A percentile compares a stretch with the other conserved stretches of the same genome.
Evolutionary conservation across 345 rosid species (phyloP).

Genomic region (Sapria himalayana): DNA sequence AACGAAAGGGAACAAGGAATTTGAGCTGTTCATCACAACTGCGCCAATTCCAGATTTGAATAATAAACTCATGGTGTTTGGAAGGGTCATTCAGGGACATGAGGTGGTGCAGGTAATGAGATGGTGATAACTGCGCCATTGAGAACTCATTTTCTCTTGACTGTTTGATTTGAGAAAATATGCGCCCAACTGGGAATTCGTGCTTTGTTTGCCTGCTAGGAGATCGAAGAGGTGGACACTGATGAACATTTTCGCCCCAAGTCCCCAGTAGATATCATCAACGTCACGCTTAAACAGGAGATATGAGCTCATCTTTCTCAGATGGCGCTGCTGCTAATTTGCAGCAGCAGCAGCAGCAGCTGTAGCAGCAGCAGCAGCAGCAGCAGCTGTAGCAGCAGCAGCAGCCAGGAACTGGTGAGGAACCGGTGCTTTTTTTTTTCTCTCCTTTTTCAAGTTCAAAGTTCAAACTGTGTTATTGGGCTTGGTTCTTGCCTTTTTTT

Average conservation of each 20-base stretch:
- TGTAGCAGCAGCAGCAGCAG: too few relatives aligned
- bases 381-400: too few relatives aligned
- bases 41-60: slow-evolving; percentile 71
- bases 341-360: too few relatives aligned
- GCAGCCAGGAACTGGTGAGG: too few relatives aligned
- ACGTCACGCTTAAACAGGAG: slow-evolving; percentile 33
- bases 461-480: too few relatives aligned
- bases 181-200: background rate
- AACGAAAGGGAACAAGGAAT: slow-evolving; percentile 27
- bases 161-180: too few relatives aligned
- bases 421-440: too few relatives aligned
- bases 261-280: slow-evolving; percentile 35
- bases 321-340: too few relatives aligned
- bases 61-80: slow-evolving; percentile 55
- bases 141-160: too few relatives aligned
- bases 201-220: slow-evolving; percentile 21
- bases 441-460: too few relatives aligned
- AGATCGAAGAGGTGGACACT: slow-evolving; percentile 91
- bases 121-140: too few relatives aligned
- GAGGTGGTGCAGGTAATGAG: slow-evolving; percentile 68
- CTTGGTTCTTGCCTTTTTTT: too few relatives aligned
- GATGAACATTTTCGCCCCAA: slow-evolving; percentile 77
- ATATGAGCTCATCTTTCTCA: slow-evolving; percentile 9
- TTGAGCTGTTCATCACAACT: slow-evolving; percentile 57
- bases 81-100: slow-evolving; percentile 58